These are phyloP conservation scores for Acmispon strigosus DNA, from an alignment of 306 rosid species.

Conservation along the genomic window DNA sequence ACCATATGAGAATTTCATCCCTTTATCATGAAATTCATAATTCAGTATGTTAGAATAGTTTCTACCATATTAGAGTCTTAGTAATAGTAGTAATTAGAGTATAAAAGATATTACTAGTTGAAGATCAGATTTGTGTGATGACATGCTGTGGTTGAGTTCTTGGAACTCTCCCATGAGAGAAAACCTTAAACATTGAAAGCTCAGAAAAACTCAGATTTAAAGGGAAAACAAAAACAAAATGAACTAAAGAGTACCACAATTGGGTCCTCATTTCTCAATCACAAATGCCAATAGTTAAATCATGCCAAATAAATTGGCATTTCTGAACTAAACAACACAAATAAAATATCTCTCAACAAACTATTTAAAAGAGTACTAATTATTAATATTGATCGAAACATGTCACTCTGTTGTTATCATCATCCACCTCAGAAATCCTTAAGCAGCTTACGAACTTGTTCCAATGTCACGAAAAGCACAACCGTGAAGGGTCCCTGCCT, in stretches of 20 bases:
- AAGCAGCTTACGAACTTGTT: slow-evolving; percentile 61
- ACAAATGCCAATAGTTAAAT: neutral
- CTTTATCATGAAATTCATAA: no score
- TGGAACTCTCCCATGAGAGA: no score
- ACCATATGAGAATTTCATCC: no score
- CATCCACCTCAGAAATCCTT: slow-evolving; percentile 37
- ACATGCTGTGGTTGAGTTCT: no score
- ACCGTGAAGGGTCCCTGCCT: slow-evolving; percentile 79
- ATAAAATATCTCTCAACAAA: neutral
- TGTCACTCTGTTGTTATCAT: slow-evolving; percentile 7
- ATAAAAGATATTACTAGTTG: no score
- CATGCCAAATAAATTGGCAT: neutral
- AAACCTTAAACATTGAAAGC: no score
- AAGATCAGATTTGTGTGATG: no score
- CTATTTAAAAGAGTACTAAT: neutral
- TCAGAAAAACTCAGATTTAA: no score
- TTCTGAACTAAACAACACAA: neutral
- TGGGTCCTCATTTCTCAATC: neutral
- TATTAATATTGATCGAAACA: neutral
- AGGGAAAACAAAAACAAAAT: no score
- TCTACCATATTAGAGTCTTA: no score
- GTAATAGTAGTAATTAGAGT: no score
- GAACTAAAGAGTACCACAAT: neutral
- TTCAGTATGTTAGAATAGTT: no score
- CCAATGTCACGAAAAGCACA: slow-evolving; percentile 63